Conservation (phyloP, 2,329 filamentous ascomycete genomes). For the Sporothrix pallida region DNA sequence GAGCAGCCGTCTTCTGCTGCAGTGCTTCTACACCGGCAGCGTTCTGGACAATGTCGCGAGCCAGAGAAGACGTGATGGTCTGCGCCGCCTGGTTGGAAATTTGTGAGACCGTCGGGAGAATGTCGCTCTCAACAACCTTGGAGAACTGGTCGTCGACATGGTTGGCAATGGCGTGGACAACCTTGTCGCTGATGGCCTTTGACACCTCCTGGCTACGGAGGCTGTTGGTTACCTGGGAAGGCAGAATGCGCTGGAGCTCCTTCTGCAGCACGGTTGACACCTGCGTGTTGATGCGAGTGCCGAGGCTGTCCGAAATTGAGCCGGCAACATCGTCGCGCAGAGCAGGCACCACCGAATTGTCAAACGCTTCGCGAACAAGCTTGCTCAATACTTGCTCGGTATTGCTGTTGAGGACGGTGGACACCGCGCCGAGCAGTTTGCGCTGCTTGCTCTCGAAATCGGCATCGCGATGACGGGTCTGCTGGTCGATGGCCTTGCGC, state of each 20-base stretch:
- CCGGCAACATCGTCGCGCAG: slow-evolving; percentile 71
- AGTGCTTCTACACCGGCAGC: slow-evolving; percentile 54
- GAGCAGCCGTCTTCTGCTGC: slow-evolving; percentile 64
- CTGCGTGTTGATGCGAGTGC: slow-evolving; percentile 68
- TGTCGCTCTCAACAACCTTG: slow-evolving; percentile 63
- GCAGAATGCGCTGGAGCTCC: slow-evolving; percentile 74
- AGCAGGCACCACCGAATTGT: slow-evolving; percentile 75
- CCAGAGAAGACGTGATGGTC: slow-evolving; percentile 58
- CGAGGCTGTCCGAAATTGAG: slow-evolving; percentile 73
- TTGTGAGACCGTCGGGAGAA: slow-evolving; percentile 70
- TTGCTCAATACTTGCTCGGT: slow-evolving; percentile 74
- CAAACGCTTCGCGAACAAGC: slow-evolving; percentile 78
- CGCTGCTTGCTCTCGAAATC: slow-evolving; percentile 60
- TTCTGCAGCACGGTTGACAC: slow-evolving; percentile 70
- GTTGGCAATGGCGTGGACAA: slow-evolving; percentile 68
- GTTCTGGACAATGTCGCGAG: slow-evolving; percentile 15
- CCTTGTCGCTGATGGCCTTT: slow-evolving; percentile 72
- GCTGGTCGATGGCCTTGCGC: slow-evolving; percentile 60
- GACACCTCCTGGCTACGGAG: slow-evolving; percentile 76
- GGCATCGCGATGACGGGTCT: slow-evolving; percentile 60
- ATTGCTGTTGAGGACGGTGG: slow-evolving; percentile 65
- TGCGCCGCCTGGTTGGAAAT: slow-evolving; percentile 70
- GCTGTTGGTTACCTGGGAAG: slow-evolving; percentile 68
- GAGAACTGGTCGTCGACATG: slow-evolving; percentile 74
- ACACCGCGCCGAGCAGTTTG: slow-evolving; percentile 63